Conservation (phyloP, 352 stramenopile genomes). For the Phytophthora pisi region DNA sequence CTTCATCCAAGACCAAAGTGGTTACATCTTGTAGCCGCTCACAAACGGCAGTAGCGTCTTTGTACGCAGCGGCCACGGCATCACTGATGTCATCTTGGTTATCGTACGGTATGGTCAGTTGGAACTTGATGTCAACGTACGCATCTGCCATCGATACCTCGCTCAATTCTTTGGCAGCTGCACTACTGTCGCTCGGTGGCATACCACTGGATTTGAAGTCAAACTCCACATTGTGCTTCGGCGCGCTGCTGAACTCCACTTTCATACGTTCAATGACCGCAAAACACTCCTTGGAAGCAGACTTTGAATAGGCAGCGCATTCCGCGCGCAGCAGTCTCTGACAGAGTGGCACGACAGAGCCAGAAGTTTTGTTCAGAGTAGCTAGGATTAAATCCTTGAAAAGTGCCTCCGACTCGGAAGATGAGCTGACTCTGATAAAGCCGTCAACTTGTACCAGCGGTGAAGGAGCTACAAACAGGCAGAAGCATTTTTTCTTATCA, state of each 20-base stretch:
- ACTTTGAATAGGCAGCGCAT: constrained; percentile 35
- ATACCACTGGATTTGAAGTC: constrained; percentile 21
- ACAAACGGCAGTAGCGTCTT: constrained; percentile 39
- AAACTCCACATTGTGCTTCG: constrained; percentile 26
- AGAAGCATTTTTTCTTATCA: constrained; percentile 47
- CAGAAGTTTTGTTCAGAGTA: constrained; percentile 15
- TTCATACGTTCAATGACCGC: constrained; percentile 40
- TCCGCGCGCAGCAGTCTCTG: constrained; percentile 49
- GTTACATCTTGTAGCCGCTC: constrained; percentile 31
- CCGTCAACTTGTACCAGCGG: constrained; percentile 53
- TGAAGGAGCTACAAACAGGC: constrained; percentile 50
- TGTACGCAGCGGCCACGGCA: constrained; percentile 35
- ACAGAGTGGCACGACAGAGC: constrained; percentile 31
- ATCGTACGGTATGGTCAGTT: constrained; percentile 47
- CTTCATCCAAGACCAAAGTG: constrained; percentile 13
- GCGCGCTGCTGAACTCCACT: constrained; percentile 35
- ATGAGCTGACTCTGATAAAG: constrained; percentile 33
- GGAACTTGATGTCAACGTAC: constrained; percentile 45
- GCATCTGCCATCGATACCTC: constrained; percentile 25
- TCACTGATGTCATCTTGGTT: constrained; percentile 44
- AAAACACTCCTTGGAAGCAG: constrained; percentile 51
- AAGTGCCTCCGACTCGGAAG: constrained; percentile 24
- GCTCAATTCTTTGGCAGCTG: constrained; percentile 3
- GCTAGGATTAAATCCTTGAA: constrained; percentile 43
- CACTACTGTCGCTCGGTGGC: constrained; percentile 8